phyloP scores from a whole-genome alignment of 148 eudicot genomes.

The Amaranthus cruentus region DNA sequence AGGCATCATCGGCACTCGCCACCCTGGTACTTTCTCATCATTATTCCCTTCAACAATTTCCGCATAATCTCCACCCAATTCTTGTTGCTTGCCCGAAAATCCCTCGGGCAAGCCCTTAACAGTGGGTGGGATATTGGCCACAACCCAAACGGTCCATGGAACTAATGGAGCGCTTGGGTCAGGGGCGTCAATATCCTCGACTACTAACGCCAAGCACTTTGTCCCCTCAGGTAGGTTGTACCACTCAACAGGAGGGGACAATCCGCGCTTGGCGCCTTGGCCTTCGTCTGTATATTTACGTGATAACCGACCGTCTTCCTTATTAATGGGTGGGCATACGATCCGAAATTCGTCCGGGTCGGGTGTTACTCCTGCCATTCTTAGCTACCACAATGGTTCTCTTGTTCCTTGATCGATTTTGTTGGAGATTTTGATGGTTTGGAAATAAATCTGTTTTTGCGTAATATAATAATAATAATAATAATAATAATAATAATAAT shows the following conservation, averaged over 20 bases:
- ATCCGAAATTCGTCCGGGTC: constrained; percentile 44
- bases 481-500: background rate
- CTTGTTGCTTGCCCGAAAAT: constrained; percentile 55
- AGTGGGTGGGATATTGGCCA: constrained; percentile 54
- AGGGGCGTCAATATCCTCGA: constrained; percentile 64
- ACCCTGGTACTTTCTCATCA: constrained; percentile 62
- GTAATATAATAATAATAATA: background rate
- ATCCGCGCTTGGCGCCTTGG: constrained; percentile 34
- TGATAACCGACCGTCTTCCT: constrained; percentile 39
- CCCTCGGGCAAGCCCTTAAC: constrained; percentile 72
- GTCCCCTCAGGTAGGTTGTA: constrained; percentile 61
- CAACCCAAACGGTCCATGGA: constrained; percentile 73
- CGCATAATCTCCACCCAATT: constrained; percentile 40
- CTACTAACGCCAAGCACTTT: constrained; percentile 56
- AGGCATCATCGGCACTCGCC: constrained; percentile 55
- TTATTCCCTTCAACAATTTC: constrained; percentile 55
- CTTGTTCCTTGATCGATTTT: background rate
- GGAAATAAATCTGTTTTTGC: background rate
- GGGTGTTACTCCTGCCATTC: background rate
- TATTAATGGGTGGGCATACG: constrained; percentile 39
- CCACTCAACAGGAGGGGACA: constrained; percentile 70
- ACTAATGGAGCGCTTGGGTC: constrained; percentile 50
- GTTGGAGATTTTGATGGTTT: background rate
- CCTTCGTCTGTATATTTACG: constrained; percentile 65
- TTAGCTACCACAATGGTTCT: background rate